phyloP scores from a whole-genome alignment of 225 moss, liverwort and hornwort species.

The Marchantia polymorpha region DNA sequence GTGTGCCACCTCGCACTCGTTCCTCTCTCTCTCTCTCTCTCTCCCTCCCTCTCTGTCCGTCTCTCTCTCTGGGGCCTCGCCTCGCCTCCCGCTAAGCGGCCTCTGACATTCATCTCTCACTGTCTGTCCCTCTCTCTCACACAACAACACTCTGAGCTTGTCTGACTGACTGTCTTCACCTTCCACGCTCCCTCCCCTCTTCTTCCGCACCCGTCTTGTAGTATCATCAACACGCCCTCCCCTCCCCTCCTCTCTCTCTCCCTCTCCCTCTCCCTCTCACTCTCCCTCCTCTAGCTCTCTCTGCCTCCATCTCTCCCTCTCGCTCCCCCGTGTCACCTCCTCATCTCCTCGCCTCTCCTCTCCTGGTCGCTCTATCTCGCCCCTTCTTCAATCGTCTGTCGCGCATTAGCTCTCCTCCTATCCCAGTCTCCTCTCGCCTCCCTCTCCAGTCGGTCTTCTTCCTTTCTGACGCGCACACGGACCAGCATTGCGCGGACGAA shows the following conservation, averaged over 20 bases:
- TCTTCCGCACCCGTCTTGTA: slow-evolving; percentile 12
- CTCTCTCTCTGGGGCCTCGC: background rate
- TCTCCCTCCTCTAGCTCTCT: background rate
- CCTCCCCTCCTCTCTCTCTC: background rate
- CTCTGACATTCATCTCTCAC: slow-evolving; percentile 18
- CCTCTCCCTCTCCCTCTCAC: background rate
- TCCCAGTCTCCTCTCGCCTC: background rate
- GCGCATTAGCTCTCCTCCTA: background rate
- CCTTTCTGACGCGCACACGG: slow-evolving; percentile 2
- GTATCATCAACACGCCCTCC: slow-evolving; percentile 6
- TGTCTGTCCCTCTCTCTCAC: slow-evolving; percentile 8
- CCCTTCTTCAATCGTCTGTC: background rate
- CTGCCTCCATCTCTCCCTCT: background rate
- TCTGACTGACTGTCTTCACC: slow-evolving; percentile 16
- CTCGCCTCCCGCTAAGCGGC: slow-evolving; percentile 19
- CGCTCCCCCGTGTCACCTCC: background rate
- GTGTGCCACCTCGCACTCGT: slow-evolving; percentile 17
- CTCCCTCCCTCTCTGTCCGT: background rate
- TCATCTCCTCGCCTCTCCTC: background rate
- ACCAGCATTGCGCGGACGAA: slow-evolving; percentile 28
- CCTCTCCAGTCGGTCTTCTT: background rate
- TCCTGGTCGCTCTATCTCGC: background rate
- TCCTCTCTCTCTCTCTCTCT: background rate
- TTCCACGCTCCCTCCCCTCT: background rate
- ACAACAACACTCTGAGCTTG: background rate